A percentile compares a stretch with the other conserved stretches of the same genome.
Conservation (phyloP, 768 basidiomycete genomes). For the Lactifluus rugatus region DNA sequence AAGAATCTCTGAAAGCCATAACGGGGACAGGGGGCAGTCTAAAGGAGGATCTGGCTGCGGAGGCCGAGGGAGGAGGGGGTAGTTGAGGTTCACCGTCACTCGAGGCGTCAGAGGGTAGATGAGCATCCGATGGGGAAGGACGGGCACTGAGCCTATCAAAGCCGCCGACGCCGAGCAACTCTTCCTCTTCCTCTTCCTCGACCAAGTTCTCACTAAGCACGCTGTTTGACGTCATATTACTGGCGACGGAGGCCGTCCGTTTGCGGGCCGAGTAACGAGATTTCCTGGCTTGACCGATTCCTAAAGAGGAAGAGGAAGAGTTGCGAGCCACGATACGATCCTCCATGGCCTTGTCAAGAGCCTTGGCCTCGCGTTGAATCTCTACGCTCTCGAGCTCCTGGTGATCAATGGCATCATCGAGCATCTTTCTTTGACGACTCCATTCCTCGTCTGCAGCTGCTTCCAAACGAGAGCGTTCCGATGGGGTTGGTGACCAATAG, state of each 20-base stretch:
- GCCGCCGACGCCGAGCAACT: constrained; percentile 58
- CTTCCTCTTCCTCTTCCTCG: constrained; percentile 73
- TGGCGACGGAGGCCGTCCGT: constrained; percentile 68
- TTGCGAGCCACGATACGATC: constrained; percentile 70
- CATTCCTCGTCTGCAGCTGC: constrained; percentile 65
- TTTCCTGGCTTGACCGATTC: constrained; percentile 59
- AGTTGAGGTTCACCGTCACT: constrained; percentile 20
- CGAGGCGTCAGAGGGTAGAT: constrained; percentile 23
- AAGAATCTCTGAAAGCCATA: constrained; percentile 46
- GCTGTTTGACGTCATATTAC: constrained; percentile 56
- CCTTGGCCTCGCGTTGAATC: constrained; percentile 69
- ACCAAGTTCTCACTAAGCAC: constrained; percentile 71
- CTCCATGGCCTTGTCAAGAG: constrained; percentile 82
- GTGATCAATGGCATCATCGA: constrained; percentile 47
- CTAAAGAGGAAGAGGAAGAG: constrained; percentile 54
- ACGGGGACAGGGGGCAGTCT: constrained; percentile 28
- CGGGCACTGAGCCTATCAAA: constrained; percentile 36
- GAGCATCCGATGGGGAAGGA: constrained; percentile 28
- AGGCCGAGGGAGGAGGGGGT: constrained; percentile 12
- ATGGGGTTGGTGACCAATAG: constrained; percentile 38
- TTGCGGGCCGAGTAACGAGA: constrained; percentile 55
- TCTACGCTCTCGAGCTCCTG: constrained; percentile 48
- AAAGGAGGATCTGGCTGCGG: constrained; percentile 17
- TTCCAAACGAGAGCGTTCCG: constrained; percentile 43
- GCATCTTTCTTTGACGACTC: constrained; percentile 53